Percentiles rank a stretch among this genome's conserved stretches.
Evolutionary conservation across 2,329 filamentous ascomycete species (phyloP).

Genomic region (Aspergillus brunneoviolaceus): DNA sequence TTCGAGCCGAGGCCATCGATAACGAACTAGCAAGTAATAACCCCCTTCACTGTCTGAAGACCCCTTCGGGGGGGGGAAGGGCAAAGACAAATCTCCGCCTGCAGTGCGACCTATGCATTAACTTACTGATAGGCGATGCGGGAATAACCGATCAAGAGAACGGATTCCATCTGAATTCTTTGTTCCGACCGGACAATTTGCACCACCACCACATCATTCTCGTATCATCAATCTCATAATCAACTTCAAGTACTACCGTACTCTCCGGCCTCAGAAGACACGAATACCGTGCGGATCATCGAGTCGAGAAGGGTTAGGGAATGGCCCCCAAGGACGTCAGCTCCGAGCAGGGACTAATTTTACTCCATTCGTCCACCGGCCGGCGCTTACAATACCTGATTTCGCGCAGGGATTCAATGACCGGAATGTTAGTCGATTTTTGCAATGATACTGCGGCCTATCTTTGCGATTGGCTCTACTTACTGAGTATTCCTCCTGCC

Average conservation of each 20-base stretch:
- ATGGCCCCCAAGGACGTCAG: background rate
- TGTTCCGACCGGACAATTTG: constrained; percentile 1
- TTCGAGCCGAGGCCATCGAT: background rate
- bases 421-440: background rate
- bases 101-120: constrained; percentile 2
- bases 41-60: background rate
- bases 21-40: background rate
- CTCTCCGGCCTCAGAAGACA: background rate
- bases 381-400: background rate
- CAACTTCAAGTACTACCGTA: no score
- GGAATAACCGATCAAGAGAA: constrained; percentile 3
- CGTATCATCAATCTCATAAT: no score
- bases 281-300: background rate
- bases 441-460: background rate
- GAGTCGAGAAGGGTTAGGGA: background rate
- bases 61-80: background rate
- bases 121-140: background rate
- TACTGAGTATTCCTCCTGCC: background rate
- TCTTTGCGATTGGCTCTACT: background rate
- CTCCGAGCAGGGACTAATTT: background rate
- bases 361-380: background rate
- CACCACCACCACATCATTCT: background rate
- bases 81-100: background rate
- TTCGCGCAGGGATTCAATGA: background rate
- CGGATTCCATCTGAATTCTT: background rate